Conservation (phyloP, 2,329 filamentous ascomycete species). For the Diaporthe ilicicola region DNA sequence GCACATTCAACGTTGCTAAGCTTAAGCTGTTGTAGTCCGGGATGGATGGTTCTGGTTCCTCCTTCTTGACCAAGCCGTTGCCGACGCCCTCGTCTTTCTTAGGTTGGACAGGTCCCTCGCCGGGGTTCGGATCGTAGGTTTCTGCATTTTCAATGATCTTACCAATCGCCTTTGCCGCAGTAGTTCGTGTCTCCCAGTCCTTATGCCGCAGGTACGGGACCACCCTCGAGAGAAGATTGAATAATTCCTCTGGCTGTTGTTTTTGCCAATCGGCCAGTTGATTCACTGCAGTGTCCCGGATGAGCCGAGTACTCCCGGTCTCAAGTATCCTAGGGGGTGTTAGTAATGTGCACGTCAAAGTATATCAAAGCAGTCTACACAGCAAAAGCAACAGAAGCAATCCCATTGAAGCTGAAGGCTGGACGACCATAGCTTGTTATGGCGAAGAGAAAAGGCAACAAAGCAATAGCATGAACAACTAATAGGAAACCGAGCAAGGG, state of each 20-base stretch:
- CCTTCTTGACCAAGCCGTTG: constrained; percentile 53
- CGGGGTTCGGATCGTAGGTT: constrained; percentile 85
- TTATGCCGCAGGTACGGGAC: constrained; percentile 96
- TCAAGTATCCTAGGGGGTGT: constrained; percentile 78
- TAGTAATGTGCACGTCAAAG: constrained; percentile 27
- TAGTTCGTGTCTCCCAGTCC: constrained; percentile 95
- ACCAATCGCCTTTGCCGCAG: constrained; percentile 91
- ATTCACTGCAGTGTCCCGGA: constrained; percentile 95
- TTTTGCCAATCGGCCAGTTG: constrained; percentile 98
- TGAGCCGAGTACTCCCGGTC: constrained; percentile 94
- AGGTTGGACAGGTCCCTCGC: constrained; percentile 61
- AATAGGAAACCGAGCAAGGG: neutral
- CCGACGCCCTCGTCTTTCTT: constrained; percentile 58
- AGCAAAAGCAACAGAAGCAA: neutral
- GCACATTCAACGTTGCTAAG: constrained; percentile 79
- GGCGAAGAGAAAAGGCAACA: neutral
- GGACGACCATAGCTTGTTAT: neutral
- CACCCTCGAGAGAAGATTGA: constrained; percentile 91
- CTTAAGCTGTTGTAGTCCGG: constrained; percentile 70
- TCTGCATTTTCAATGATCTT: constrained; percentile 92
- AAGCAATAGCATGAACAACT: neutral
- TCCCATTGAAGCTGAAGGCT: neutral
- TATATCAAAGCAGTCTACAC: neutral
- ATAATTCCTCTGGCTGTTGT: constrained; percentile 95
- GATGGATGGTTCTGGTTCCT: constrained; percentile 49